These are phyloP conservation scores for Dothideomycetes sp. DNA, from an alignment of 2,329 filamentous ascomycete species.

Conservation along the genomic window DNA sequence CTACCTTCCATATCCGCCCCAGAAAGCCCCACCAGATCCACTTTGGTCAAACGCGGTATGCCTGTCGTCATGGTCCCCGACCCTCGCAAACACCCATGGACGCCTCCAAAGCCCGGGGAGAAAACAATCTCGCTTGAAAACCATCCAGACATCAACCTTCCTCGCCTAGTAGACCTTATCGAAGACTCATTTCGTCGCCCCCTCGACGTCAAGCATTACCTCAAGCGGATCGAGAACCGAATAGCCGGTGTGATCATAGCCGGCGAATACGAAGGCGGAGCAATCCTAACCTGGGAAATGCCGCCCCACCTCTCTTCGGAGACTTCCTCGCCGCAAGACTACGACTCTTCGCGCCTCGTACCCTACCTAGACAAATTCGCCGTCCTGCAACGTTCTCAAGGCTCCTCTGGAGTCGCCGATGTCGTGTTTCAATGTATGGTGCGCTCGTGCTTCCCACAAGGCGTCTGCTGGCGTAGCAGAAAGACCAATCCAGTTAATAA, in stretches of 20 bases:
- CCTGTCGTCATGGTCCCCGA: constrained; percentile 75
- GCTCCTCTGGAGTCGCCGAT: constrained; percentile 76
- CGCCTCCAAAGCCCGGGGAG: constrained; percentile 47
- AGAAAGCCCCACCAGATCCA: constrained; percentile 19
- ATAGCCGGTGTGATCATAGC: constrained; percentile 90
- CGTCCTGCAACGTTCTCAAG: constrained; percentile 77
- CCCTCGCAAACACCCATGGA: constrained; percentile 55
- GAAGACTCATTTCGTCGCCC: constrained; percentile 85
- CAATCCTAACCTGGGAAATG: constrained; percentile 87
- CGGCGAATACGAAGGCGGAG: constrained; percentile 91
- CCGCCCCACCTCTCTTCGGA: constrained; percentile 35
- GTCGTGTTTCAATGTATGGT: constrained; percentile 97
- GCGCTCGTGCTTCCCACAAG: constrained; percentile 71
- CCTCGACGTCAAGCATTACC: constrained; percentile 73
- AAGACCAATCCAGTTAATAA: constrained; percentile 94
- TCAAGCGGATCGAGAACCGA: constrained; percentile 66
- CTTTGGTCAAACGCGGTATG: constrained; percentile 84
- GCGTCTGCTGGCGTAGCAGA: constrained; percentile 85
- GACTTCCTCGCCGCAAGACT: neutral
- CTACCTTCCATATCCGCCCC: constrained; percentile 20
- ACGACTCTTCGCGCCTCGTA: constrained; percentile 52
- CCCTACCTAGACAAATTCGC: constrained; percentile 98
- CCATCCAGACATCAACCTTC: constrained; percentile 72
- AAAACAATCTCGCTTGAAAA: constrained; percentile 54
- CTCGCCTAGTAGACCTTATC: constrained; percentile 73